Percentiles rank a stretch among this genome's conserved stretches.
Conservation (phyloP, 139 green algal genomes). For the Haematococcus lacustris region DNA sequence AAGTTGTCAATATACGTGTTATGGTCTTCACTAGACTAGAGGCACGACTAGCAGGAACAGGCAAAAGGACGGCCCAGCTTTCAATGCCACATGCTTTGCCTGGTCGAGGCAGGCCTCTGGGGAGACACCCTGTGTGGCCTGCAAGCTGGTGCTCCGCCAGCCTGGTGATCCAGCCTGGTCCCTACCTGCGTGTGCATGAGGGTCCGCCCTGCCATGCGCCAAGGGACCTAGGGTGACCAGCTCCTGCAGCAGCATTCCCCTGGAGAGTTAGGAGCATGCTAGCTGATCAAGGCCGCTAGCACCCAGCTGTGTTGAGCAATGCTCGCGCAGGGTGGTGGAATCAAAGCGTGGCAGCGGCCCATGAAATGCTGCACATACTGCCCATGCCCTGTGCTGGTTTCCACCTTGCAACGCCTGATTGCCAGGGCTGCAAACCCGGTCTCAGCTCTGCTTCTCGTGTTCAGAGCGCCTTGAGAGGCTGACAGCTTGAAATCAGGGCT, state of each 20-base stretch:
- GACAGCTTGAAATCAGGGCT: not conserved
- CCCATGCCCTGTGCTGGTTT: too few species aligned
- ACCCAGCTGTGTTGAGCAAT: not conserved
- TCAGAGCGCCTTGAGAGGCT: not conserved
- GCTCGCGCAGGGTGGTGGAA: not conserved
- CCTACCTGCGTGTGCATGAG: not conserved
- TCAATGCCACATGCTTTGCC: too few species aligned
- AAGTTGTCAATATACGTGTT: not conserved
- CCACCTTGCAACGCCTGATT: not conserved
- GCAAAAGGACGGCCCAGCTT: too few species aligned
- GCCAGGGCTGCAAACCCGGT: not conserved
- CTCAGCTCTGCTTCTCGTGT: not conserved
- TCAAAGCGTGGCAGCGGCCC: not conserved
- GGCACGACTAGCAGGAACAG: not conserved
- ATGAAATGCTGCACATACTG: not conserved
- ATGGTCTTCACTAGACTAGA: not conserved
- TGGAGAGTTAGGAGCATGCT: not conserved
- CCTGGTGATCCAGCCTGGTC: too few species aligned
- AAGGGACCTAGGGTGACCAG: constrained; percentile 1
- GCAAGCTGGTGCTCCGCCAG: too few species aligned
- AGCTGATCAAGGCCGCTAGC: not conserved
- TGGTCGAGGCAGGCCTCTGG: too few species aligned
- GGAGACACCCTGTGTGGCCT: too few species aligned
- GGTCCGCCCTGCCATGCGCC: not conserved
- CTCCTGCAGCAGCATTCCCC: not conserved